A percentile compares a stretch with the other conserved stretches of the same genome.
phyloP scores from a whole-genome alignment of 306 rosid species.

The Rosa persica region DNA sequence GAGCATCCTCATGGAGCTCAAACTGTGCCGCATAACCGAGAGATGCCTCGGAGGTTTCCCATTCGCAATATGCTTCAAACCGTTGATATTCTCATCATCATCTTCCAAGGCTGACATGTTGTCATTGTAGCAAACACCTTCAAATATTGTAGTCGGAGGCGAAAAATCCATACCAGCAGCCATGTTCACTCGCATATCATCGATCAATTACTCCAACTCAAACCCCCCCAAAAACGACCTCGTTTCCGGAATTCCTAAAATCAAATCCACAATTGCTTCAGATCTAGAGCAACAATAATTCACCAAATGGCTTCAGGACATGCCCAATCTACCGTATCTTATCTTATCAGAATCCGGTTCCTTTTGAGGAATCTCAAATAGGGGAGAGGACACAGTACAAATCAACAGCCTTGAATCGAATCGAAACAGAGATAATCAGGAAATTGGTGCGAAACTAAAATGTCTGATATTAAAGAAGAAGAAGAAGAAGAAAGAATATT shows the following conservation, averaged over 20 bases:
- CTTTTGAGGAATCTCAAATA: too few relatives aligned
- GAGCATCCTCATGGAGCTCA: constrained; percentile 50
- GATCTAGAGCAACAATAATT: neutral
- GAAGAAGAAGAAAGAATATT: neutral
- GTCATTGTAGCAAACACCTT: constrained; percentile 45
- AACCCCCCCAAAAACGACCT: neutral
- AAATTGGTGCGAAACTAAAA: too few relatives aligned
- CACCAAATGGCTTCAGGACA: neutral
- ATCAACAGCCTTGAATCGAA: neutral
- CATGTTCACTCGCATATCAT: constrained; percentile 47
- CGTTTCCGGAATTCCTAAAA: constrained; percentile 9
- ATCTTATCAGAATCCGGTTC: neutral
- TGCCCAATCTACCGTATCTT: constrained; percentile 2
- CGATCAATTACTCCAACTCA: constrained; percentile 13
- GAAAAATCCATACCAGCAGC: constrained; percentile 56
- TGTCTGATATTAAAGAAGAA: too few relatives aligned
- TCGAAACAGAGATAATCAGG: too few relatives aligned
- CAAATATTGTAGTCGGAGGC: constrained; percentile 45
- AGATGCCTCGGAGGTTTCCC: constrained; percentile 60
- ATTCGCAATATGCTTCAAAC: constrained; percentile 35
- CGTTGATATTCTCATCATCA: constrained; percentile 42
- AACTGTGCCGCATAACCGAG: constrained; percentile 45
- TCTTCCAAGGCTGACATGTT: constrained; percentile 46
- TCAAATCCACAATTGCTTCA: constrained; percentile 16
- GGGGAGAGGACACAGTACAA: neutral